Evolutionary conservation across 768 basidiomycete genomes (phyloP).

Genomic region (Suillus spraguei): DNA sequence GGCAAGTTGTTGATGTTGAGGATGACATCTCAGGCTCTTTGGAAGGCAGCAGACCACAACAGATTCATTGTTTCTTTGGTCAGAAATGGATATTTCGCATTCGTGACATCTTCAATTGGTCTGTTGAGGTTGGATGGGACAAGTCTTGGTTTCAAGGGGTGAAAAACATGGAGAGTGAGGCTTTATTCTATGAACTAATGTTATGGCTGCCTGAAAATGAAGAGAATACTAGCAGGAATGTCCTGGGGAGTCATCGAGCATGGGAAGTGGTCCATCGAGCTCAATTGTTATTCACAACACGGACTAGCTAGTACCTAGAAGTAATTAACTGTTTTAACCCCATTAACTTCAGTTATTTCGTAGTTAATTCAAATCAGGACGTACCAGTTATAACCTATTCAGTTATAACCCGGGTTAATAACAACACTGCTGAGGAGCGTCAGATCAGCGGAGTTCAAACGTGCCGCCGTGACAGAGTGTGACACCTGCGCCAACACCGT

Average conservation of each 20-base stretch:
- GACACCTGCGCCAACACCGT: no score
- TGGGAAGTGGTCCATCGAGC: not conserved
- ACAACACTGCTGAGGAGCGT: no score
- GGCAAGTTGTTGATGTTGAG: no score
- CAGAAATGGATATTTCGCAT: no score
- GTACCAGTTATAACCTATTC: not conserved
- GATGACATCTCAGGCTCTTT: not conserved
- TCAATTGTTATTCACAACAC: not conserved
- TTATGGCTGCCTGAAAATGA: not conserved
- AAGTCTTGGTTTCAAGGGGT: not conserved
- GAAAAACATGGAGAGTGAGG: conserved; percentile 1
- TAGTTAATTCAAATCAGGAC: not conserved
- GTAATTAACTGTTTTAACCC: not conserved
- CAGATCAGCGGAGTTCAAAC: no score
- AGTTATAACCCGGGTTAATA: no score
- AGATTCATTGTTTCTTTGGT: no score
- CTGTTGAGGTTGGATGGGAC: not conserved
- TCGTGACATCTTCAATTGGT: no score
- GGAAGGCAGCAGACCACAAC: no score
- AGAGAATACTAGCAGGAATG: not conserved
- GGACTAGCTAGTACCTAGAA: not conserved
- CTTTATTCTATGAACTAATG: not conserved
- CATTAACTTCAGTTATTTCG: not conserved
- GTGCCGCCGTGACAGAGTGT: no score
- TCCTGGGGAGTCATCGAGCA: not conserved